phyloP scores from a whole-genome alignment of 2,329 filamentous ascomycete species.

The Penicillium sp. region DNA sequence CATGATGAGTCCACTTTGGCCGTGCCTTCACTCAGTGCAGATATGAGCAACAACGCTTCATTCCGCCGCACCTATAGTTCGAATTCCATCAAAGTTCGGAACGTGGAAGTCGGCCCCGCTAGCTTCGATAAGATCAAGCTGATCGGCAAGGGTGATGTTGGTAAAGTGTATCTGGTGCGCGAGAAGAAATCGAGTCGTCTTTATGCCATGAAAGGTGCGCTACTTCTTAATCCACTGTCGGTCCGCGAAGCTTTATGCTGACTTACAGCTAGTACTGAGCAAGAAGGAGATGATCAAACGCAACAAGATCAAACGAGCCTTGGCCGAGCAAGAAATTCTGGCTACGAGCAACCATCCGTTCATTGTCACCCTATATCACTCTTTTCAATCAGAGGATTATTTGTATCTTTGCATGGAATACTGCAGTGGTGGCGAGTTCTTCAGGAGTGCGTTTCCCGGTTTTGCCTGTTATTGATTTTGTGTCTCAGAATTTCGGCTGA shows the following conservation, averaged over 20 bases:
- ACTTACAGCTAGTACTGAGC: constrained; percentile 71
- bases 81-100: constrained; percentile 97
- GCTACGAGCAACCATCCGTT: constrained; percentile 99
- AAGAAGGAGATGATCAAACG: constrained; percentile 99
- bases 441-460: constrained; percentile 57
- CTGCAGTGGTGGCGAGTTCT: constrained; percentile 98
- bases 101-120: constrained; percentile 90
- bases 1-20: constrained; percentile 30
- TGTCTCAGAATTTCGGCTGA: constrained; percentile 8
- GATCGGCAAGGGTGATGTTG: constrained; percentile 97
- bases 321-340: constrained; percentile 96
- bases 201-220: constrained; percentile 96
- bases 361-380: constrained; percentile 97
- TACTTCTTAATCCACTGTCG: background rate
- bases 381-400: constrained; percentile 98
- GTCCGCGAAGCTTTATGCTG: constrained; percentile 31
- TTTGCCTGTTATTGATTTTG: background rate
- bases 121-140: constrained; percentile 99
- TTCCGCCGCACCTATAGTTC: constrained; percentile 97
- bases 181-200: constrained; percentile 96
- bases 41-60: constrained; percentile 64
- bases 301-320: constrained; percentile 98
- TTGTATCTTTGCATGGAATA: constrained; percentile 99
- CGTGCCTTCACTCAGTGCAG: constrained; percentile 45
- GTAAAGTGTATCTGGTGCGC: constrained; percentile 94